These are phyloP conservation scores for Apophysomyces trapeziformis DNA, from an alignment of 371 early-diverging fungal genomes.

Conservation along the genomic window DNA sequence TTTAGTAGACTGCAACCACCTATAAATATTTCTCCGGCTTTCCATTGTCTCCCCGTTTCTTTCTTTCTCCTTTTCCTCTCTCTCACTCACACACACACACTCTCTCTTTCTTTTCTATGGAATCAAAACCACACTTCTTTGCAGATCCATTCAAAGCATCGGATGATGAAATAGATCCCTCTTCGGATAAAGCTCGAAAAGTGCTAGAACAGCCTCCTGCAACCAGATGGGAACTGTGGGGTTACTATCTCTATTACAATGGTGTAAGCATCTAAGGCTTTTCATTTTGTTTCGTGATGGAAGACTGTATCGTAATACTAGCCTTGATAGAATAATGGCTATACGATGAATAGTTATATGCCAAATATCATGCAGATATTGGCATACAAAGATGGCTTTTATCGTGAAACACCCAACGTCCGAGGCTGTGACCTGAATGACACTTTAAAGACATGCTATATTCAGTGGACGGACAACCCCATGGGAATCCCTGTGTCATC, in stretches of 20 bases:
- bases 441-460: constrained; percentile 33
- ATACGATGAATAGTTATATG: constrained; percentile 49
- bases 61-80: background rate
- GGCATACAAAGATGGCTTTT: constrained; percentile 47
- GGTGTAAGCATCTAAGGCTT: constrained; percentile 30
- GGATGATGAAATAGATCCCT: constrained; percentile 36
- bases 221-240: constrained; percentile 48
- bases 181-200: constrained; percentile 24
- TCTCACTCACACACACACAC: too few relatives aligned
- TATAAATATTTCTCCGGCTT: background rate
- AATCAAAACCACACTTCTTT: constrained; percentile 12
- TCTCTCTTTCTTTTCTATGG: background rate
- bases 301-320: background rate
- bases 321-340: constrained; percentile 46
- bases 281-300: background rate
- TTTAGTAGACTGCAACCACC: background rate
- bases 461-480: constrained; percentile 34
- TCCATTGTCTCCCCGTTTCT: background rate
- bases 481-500: constrained; percentile 44
- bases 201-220: constrained; percentile 45
- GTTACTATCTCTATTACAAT: constrained; percentile 58
- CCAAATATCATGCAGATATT: constrained; percentile 49
- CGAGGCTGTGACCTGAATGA: constrained; percentile 39
- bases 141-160: constrained; percentile 34
- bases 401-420: constrained; percentile 34